phyloP scores from a whole-genome alignment of 78 protist species.

The Dictyostelium capitatum region DNA sequence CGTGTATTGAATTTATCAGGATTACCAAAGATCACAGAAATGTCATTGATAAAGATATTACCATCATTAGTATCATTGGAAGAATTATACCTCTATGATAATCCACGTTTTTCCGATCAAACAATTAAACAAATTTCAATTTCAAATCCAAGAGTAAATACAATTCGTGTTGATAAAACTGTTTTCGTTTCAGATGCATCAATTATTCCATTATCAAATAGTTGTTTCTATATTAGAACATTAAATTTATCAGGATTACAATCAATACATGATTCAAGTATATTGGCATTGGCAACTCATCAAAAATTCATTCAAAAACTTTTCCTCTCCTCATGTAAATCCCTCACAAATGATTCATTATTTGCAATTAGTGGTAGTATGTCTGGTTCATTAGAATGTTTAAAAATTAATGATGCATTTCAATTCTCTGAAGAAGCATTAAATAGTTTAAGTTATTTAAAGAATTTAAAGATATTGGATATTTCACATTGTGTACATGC shows the following conservation, averaged over 20 bases:
- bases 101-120: constrained; percentile 52
- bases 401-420: constrained; percentile 32
- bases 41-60: constrained; percentile 2
- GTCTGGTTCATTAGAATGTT: neutral
- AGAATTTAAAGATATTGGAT: neutral
- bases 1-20: constrained; percentile 15
- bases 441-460: neutral
- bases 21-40: constrained; percentile 33
- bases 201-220: neutral
- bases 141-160: neutral
- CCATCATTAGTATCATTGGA: constrained; percentile 14
- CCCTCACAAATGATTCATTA: constrained; percentile 17
- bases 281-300: neutral
- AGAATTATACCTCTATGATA: constrained; percentile 42
- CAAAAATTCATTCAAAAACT: constrained; percentile 41
- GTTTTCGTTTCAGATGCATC: constrained; percentile 24
- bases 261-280: neutral
- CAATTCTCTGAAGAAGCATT: constrained; percentile 52
- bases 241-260: constrained; percentile 18
- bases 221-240: neutral
- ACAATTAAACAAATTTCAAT: constrained; percentile 9
- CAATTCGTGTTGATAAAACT: constrained; percentile 39
- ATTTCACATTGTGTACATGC: constrained; percentile 25
- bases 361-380: neutral
- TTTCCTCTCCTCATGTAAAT: constrained; percentile 34